Conservation (phyloP, 805 yeast genomes). For the Priceomyces medius region DNA sequence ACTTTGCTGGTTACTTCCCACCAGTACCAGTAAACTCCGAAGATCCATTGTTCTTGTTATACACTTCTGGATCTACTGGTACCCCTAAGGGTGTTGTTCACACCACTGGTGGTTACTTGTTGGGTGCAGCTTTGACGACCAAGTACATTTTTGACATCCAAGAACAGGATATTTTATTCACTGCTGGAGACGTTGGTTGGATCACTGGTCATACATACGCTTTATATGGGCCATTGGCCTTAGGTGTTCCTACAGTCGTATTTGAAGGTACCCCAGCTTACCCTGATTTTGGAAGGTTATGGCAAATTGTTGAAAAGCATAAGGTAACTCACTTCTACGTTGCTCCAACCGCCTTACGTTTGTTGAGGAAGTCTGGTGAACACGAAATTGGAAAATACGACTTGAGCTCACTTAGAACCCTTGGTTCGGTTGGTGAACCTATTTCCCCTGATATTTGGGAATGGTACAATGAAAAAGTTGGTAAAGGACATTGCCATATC, state of each 20-base stretch:
- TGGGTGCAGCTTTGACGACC: slow-evolving; percentile 72
- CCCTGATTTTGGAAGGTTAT: slow-evolving; percentile 76
- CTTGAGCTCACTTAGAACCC: slow-evolving; percentile 60
- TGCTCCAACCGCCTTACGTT: slow-evolving; percentile 81
- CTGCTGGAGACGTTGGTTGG: slow-evolving; percentile 93
- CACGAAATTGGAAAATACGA: slow-evolving; percentile 59
- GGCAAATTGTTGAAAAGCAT: slow-evolving; percentile 72
- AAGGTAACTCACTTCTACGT: slow-evolving; percentile 78
- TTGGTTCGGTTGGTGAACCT: slow-evolving; percentile 87
- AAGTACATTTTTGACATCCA: slow-evolving; percentile 77
- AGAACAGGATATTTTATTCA: slow-evolving; percentile 70
- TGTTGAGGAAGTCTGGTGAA: slow-evolving; percentile 74
- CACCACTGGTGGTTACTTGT: slow-evolving; percentile 74
- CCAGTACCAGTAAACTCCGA: slow-evolving; percentile 76
- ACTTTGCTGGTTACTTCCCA: slow-evolving; percentile 68
- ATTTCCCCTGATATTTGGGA: slow-evolving; percentile 86
- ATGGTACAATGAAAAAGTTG: slow-evolving; percentile 75
- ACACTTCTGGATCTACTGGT: slow-evolving; percentile 87
- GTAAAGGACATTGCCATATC: slow-evolving; percentile 67
- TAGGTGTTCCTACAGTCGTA: slow-evolving; percentile 76
- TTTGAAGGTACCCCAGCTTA: slow-evolving; percentile 88
- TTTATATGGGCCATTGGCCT: slow-evolving; percentile 73
- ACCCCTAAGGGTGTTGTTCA: slow-evolving; percentile 87
- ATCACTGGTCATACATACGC: slow-evolving; percentile 86
- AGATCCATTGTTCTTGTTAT: slow-evolving; percentile 76